These are phyloP conservation scores for Diplodia mutila DNA, from an alignment of 2,329 filamentous ascomycete species.

Conservation along the genomic window DNA sequence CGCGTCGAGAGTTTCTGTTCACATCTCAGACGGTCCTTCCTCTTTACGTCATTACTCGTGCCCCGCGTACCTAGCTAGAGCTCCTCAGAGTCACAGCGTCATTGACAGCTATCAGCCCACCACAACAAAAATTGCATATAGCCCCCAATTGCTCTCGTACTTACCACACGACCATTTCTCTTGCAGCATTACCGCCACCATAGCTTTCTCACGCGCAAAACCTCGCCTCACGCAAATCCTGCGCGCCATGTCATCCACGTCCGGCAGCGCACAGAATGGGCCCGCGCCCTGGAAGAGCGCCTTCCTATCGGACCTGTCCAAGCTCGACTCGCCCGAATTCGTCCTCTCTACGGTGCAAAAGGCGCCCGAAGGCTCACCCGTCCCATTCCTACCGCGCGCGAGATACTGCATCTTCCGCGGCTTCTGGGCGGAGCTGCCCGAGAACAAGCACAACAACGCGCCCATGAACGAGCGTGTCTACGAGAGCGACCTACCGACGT, in stretches of 20 bases:
- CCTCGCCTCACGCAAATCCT: slow-evolving; percentile 47
- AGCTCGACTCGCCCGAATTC: slow-evolving; percentile 55
- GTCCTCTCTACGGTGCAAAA: slow-evolving; percentile 55
- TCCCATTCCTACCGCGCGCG: slow-evolving; percentile 58
- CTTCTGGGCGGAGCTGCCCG: slow-evolving; percentile 75
- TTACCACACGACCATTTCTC: not conserved
- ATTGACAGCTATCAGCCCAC: slow-evolving; percentile 19
- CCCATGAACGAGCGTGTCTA: slow-evolving; percentile 71
- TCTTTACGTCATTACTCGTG: slow-evolving; percentile 10
- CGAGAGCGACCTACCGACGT: slow-evolving; percentile 76
- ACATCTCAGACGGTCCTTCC: not conserved
- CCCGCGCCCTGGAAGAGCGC: slow-evolving; percentile 57
- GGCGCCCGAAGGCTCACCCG: slow-evolving; percentile 46
- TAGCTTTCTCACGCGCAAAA: slow-evolving; percentile 42
- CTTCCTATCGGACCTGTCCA: slow-evolving; percentile 55
- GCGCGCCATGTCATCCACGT: slow-evolving; percentile 52
- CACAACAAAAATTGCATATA: not conserved
- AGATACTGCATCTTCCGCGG: slow-evolving; percentile 85
- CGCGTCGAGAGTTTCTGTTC: not conserved
- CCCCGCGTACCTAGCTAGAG: not conserved
- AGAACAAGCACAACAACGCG: slow-evolving; percentile 73
- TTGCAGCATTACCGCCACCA: slow-evolving; percentile 35
- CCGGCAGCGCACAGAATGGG: slow-evolving; percentile 38
- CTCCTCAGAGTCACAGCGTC: slow-evolving; percentile 5
- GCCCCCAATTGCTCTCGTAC: not conserved